Evolutionary conservation across 208 protist genomes (phyloP).

Genomic region (Hexamita inflata): DNA sequence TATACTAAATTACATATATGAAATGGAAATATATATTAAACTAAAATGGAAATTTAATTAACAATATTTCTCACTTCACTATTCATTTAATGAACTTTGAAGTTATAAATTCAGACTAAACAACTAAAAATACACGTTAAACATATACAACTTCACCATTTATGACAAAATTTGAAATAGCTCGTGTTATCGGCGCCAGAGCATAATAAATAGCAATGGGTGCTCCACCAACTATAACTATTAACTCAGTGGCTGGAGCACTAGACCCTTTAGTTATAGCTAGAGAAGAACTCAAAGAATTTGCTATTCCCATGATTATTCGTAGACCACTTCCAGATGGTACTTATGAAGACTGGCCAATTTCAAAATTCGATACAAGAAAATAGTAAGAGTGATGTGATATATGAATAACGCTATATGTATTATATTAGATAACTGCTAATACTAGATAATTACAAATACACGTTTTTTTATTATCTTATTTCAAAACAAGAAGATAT

Average conservation of each 20-base stretch:
- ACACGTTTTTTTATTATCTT: no score
- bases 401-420: no score
- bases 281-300: constrained; percentile 1
- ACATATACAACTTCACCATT: background rate
- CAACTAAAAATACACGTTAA: no score
- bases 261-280: constrained; percentile 21
- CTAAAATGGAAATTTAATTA: no score
- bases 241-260: background rate
- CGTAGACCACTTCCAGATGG: constrained; percentile 28
- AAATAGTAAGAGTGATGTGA: background rate
- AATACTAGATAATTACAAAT: no score
- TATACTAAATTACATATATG: no score
- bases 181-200: constrained; percentile 3
- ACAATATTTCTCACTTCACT: no score
- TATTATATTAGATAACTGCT: no score
- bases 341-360: constrained; percentile 25
- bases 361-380: background rate
- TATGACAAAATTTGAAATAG: constrained; percentile 26
- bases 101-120: no score
- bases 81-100: no score
- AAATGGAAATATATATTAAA: no score
- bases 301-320: constrained; percentile 23
- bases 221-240: constrained; percentile 9
- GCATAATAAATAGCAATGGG: constrained; percentile 24
- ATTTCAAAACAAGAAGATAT: no score